These are phyloP conservation scores for Houttuynia cordata DNA, from an alignment of 164 flowering plant genomes.

Conservation along the genomic window DNA sequence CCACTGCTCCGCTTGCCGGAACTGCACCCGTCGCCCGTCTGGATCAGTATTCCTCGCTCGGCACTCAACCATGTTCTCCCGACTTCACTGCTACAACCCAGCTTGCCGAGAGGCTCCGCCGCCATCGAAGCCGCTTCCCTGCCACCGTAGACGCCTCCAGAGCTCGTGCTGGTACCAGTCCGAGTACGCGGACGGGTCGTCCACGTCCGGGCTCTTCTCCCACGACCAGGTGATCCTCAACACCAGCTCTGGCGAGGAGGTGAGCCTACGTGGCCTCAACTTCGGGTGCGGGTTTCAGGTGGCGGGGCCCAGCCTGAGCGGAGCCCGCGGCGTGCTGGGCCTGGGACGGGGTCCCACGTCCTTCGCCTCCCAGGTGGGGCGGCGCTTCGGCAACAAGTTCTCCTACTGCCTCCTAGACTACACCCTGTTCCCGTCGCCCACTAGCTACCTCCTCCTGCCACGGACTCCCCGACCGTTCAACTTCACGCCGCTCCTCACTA, in stretches of 20 bases:
- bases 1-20: constrained; percentile 53
- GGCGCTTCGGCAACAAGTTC: constrained; percentile 48
- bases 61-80: constrained; percentile 47
- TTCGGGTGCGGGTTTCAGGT: constrained; percentile 62
- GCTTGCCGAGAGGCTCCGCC: constrained; percentile 42
- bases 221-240: constrained; percentile 40
- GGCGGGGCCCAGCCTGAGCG: constrained; percentile 52
- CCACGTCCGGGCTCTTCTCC: constrained; percentile 54
- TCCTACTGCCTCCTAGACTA: constrained; percentile 77
- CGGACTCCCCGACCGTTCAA: constrained; percentile 9
- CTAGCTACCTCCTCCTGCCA: constrained; percentile 26
- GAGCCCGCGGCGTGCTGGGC: constrained; percentile 70
- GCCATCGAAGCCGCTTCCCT: constrained; percentile 15
- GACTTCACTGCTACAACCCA: constrained; percentile 41
- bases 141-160: constrained; percentile 50
- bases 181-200: constrained; percentile 55
- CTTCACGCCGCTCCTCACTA: constrained; percentile 49
- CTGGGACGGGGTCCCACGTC: constrained; percentile 75
- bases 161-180: constrained; percentile 55
- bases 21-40: constrained; percentile 33
- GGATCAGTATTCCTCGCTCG: no score
- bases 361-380: constrained; percentile 59
- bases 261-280: constrained; percentile 15
- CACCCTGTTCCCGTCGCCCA: constrained; percentile 63
- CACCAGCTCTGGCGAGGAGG: constrained; percentile 24